Percentiles rank a stretch among this genome's conserved stretches.
phyloP scores from a whole-genome alignment of 2,329 filamentous ascomycete genomes.

The Xylariaceae sp. region DNA sequence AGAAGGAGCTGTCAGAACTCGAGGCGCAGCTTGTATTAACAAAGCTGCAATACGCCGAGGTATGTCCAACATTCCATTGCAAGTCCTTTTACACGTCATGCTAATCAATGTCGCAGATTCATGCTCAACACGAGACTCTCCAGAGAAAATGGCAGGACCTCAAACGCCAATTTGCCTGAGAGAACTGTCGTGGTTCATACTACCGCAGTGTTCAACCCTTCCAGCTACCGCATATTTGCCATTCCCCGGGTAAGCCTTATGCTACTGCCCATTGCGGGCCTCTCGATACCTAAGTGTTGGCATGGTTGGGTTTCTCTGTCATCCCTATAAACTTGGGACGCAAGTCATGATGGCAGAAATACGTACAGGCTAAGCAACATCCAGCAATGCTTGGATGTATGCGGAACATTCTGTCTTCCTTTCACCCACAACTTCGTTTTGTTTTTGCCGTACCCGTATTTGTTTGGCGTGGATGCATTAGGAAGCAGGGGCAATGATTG shows the following conservation, averaged over 20 bases:
- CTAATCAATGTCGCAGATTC: slow-evolving; percentile 49
- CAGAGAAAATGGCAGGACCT: slow-evolving; percentile 74
- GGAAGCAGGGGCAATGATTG: slow-evolving; percentile 12
- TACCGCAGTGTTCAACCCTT: background rate
- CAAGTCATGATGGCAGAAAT: slow-evolving; percentile 3
- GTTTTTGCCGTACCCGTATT: slow-evolving; percentile 5
- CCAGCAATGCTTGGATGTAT: slow-evolving; percentile 15
- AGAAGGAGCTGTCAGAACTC: slow-evolving; percentile 86
- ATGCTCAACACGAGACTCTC: slow-evolving; percentile 64
- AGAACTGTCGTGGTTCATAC: background rate
- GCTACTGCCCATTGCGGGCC: background rate
- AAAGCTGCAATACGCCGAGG: slow-evolving; percentile 94
- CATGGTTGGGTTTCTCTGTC: background rate
- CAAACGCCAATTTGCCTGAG: slow-evolving; percentile 50
- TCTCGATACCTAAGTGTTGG: slow-evolving; percentile 4
- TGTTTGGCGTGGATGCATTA: slow-evolving; percentile 16
- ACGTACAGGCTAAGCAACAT: slow-evolving; percentile 3
- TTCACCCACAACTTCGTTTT: slow-evolving; percentile 3
- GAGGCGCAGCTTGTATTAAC: slow-evolving; percentile 88
- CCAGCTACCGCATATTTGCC: background rate
- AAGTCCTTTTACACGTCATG: background rate
- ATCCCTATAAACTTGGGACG: background rate
- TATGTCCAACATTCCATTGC: slow-evolving; percentile 44
- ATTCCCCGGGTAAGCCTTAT: background rate
- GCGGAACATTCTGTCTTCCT: slow-evolving; percentile 1